These are phyloP conservation scores for Raffaelea arxii DNA, from an alignment of 2,329 filamentous ascomycete genomes.

Conservation along the genomic window DNA sequence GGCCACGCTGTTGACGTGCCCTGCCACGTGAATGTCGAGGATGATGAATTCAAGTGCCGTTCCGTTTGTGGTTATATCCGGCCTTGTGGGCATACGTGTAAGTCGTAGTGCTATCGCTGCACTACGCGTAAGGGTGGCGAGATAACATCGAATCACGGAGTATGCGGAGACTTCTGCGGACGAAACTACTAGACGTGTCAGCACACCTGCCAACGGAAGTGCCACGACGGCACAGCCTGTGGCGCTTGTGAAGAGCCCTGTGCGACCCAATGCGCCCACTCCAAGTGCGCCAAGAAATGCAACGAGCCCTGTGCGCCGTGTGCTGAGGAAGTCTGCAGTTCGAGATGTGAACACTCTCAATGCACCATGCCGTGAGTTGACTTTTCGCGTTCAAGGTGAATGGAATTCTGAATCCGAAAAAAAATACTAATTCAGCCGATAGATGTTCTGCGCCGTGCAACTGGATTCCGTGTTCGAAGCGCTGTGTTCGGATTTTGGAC, in stretches of 20 bases:
- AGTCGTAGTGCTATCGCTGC: slow-evolving; percentile 38
- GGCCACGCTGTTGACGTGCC: slow-evolving; percentile 37
- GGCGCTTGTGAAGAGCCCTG: slow-evolving; percentile 38
- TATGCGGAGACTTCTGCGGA: slow-evolving; percentile 39
- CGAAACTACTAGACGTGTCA: slow-evolving; percentile 42
- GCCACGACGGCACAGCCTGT: slow-evolving; percentile 41
- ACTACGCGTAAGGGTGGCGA: slow-evolving; percentile 22
- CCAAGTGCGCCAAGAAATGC: slow-evolving; percentile 42
- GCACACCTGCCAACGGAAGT: slow-evolving; percentile 41
- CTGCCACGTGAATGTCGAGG: slow-evolving; percentile 38
- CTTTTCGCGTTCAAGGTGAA: too few species aligned
- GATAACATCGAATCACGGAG: slow-evolving; percentile 30
- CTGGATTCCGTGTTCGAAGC: slow-evolving; percentile 51
- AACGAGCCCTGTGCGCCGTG: slow-evolving; percentile 53
- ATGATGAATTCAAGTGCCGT: slow-evolving; percentile 33
- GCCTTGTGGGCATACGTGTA: slow-evolving; percentile 51
- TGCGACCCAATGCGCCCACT: slow-evolving; percentile 37
- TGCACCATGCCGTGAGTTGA: slow-evolving; percentile 11
- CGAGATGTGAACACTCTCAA: slow-evolving; percentile 41
- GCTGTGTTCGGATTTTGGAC: slow-evolving; percentile 41
- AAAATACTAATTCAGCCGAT: background rate
- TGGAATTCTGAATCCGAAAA: background rate
- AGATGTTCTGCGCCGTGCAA: slow-evolving; percentile 57
- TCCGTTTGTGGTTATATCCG: slow-evolving; percentile 34
- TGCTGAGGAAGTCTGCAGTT: slow-evolving; percentile 42